Conservation (phyloP, 2,329 filamentous ascomycete species). For the Xylaria multiplex region DNA sequence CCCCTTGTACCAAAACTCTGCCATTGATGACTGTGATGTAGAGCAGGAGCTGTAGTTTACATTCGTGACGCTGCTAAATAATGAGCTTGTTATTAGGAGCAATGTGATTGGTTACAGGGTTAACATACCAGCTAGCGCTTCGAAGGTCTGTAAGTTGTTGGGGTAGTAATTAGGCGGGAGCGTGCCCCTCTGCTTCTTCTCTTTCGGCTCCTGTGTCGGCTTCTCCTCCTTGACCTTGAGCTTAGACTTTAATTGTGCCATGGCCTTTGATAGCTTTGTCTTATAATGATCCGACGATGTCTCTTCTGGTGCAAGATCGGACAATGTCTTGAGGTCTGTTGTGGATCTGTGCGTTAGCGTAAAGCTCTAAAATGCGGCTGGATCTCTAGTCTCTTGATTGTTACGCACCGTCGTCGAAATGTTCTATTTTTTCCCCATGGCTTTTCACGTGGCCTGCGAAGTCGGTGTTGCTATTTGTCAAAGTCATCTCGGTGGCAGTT, state of each 20-base stretch:
- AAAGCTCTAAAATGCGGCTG: neutral
- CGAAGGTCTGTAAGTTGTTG: constrained; percentile 30
- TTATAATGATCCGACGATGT: constrained; percentile 19
- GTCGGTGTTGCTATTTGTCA: constrained; percentile 30
- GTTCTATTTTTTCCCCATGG: constrained; percentile 10
- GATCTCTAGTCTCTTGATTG: neutral
- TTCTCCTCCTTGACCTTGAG: constrained; percentile 32
- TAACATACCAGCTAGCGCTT: constrained; percentile 32
- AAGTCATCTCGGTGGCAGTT: constrained; percentile 39
- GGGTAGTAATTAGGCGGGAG: constrained; percentile 27
- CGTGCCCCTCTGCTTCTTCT: constrained; percentile 15
- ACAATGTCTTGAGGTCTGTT: constrained; percentile 33
- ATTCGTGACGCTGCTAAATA: constrained; percentile 19
- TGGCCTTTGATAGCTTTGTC: constrained; percentile 31
- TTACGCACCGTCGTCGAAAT: constrained; percentile 34
- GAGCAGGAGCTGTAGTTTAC: neutral
- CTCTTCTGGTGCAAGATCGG: constrained; percentile 20
- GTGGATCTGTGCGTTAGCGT: constrained; percentile 13
- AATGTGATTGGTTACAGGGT: neutral
- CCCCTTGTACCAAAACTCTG: neutral
- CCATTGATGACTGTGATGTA: neutral
- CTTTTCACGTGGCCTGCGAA: constrained; percentile 8
- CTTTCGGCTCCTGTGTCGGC: constrained; percentile 23
- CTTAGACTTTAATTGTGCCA: constrained; percentile 41
- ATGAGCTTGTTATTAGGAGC: constrained; percentile 1